Conservation (phyloP, 352 stramenopile genomes). For the Halophytophthora batemanensis region DNA sequence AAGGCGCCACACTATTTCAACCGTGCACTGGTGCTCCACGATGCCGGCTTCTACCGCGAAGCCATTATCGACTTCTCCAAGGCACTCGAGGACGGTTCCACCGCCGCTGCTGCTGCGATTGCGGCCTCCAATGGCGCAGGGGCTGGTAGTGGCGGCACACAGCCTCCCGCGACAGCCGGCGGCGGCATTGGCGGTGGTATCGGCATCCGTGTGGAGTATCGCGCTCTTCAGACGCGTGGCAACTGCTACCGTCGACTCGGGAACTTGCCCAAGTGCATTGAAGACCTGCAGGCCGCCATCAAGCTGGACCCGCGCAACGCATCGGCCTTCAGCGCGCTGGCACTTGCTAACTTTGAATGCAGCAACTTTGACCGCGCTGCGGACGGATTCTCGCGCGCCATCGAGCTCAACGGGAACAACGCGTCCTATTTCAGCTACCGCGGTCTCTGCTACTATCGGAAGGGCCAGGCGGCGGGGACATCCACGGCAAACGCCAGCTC, state of each 20-base stretch:
- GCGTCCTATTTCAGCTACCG: slow-evolving; percentile 64
- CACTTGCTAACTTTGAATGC: slow-evolving; percentile 63
- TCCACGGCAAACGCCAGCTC: slow-evolving; percentile 11
- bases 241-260: slow-evolving; percentile 64
- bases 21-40: slow-evolving; percentile 66
- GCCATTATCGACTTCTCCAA: slow-evolving; percentile 72
- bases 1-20: slow-evolving; percentile 77
- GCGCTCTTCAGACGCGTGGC: slow-evolving; percentile 59
- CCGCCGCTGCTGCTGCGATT: slow-evolving; percentile 2
- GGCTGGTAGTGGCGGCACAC: not conserved
- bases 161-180: too few species aligned
- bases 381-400: slow-evolving; percentile 56
- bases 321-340: slow-evolving; percentile 52
- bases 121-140: slow-evolving; percentile 3
- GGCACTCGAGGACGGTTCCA: slow-evolving; percentile 66
- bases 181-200: slow-evolving; percentile 19
- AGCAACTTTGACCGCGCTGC: slow-evolving; percentile 51
- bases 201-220: slow-evolving; percentile 61
- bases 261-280: slow-evolving; percentile 61
- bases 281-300: slow-evolving; percentile 67
- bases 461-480: slow-evolving; percentile 30
- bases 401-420: slow-evolving; percentile 60
- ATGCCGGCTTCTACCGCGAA: slow-evolving; percentile 60
- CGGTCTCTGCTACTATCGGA: slow-evolving; percentile 67
- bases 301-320: slow-evolving; percentile 69